A percentile compares a stretch with the other conserved stretches of the same genome.
These are phyloP conservation scores for Exidia glandulosa DNA, from an alignment of 768 basidiomycete species.

Conservation along the genomic window DNA sequence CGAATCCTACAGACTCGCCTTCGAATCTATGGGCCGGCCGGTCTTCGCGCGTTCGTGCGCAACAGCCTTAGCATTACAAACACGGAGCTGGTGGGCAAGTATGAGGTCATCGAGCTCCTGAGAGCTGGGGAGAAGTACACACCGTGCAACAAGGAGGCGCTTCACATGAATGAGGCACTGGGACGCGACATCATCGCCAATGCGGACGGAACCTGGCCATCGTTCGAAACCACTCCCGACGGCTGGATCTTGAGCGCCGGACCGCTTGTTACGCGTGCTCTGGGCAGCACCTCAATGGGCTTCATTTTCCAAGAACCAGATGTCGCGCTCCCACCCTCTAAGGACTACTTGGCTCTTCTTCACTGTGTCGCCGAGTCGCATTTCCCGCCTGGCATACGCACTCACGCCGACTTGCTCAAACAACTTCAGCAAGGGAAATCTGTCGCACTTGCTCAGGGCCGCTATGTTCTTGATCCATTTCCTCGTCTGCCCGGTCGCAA, in stretches of 20 bases:
- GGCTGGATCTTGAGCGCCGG: slow-evolving; percentile 55
- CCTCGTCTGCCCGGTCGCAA: slow-evolving; percentile 37
- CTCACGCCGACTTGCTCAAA: too few species aligned
- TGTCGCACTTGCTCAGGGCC: slow-evolving; percentile 18
- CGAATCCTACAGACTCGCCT: slow-evolving; percentile 37
- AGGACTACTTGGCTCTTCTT: slow-evolving; percentile 7
- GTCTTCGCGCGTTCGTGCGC: slow-evolving; percentile 65
- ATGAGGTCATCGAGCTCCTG: slow-evolving; percentile 72
- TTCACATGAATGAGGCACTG: slow-evolving; percentile 50
- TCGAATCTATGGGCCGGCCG: slow-evolving; percentile 71
- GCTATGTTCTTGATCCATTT: slow-evolving; percentile 19
- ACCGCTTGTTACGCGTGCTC: slow-evolving; percentile 65
- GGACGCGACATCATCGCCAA: slow-evolving; percentile 49
- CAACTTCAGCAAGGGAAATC: too few species aligned
- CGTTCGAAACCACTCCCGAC: slow-evolving; percentile 35
- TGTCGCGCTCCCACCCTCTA: slow-evolving; percentile 9
- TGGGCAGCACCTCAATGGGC: slow-evolving; percentile 72
- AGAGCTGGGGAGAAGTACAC: slow-evolving; percentile 38
- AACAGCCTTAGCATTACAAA: slow-evolving; percentile 58
- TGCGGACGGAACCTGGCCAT: slow-evolving; percentile 54
- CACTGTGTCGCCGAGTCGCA: slow-evolving; percentile 10
- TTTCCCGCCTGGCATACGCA: too few species aligned
- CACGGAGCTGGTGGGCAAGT: slow-evolving; percentile 47
- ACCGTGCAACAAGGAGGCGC: slow-evolving; percentile 30
- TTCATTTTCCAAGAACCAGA: slow-evolving; percentile 58